Percentiles rank a stretch among this genome's conserved stretches.
Evolutionary conservation across 164 flowering plant species (phyloP).

Genomic region (Vitis rupestris): DNA sequence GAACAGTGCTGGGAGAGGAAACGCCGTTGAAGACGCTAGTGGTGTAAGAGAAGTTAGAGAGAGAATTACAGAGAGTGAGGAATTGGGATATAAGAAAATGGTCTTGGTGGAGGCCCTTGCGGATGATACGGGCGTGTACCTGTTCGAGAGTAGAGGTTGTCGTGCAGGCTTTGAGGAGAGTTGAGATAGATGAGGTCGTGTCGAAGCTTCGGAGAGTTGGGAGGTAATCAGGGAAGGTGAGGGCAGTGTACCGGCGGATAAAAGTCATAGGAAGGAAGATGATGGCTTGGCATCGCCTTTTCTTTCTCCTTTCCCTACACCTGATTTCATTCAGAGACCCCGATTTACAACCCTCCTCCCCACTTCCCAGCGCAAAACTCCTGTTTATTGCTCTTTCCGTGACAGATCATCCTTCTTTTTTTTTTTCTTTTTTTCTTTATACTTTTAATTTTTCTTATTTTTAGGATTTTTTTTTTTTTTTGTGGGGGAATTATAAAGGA

Average conservation of each 20-base stretch:
- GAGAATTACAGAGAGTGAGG: conserved; percentile 28
- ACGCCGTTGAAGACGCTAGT: conserved; percentile 39
- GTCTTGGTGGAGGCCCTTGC: conserved; percentile 52
- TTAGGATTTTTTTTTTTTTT: no score
- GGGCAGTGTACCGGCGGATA: background rate
- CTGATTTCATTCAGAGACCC: no score
- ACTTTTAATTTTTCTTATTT: no score
- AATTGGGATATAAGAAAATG: conserved; percentile 39
- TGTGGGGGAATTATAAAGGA: no score
- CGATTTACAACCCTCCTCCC: no score
- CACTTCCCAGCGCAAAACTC: no score
- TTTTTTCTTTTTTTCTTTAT: no score
- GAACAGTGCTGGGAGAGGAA: conserved; percentile 29
- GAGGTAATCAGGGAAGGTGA: background rate
- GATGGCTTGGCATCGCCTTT: background rate
- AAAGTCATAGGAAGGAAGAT: background rate
- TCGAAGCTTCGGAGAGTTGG: no score
- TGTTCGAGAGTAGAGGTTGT: conserved; percentile 37
- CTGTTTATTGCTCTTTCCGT: no score
- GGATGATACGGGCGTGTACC: conserved; percentile 52
- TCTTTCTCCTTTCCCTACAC: no score
- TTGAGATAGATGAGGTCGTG: conserved; percentile 10
- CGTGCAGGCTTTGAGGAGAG: conserved; percentile 49
- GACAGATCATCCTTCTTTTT: no score
- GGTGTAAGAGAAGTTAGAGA: conserved; percentile 30